Percentiles rank a stretch among this genome's conserved stretches.
phyloP scores from a whole-genome alignment of 371 early-diverging fungal species.

The Mortierella polycephala region DNA sequence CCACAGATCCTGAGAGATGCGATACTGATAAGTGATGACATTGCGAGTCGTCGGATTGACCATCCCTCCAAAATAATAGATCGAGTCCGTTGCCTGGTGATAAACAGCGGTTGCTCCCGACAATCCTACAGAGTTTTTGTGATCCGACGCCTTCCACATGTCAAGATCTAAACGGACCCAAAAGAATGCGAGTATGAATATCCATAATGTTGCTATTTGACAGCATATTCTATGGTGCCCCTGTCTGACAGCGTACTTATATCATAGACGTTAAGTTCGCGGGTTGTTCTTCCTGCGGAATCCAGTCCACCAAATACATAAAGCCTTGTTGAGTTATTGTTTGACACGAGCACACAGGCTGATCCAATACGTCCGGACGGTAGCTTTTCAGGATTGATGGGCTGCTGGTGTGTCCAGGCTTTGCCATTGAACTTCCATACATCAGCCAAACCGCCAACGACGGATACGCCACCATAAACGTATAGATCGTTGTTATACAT shows the following conservation, averaged over 20 bases:
- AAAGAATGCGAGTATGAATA: no score
- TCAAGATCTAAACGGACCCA: conserved; percentile 4
- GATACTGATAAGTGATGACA: conserved; percentile 44
- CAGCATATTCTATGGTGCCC: not conserved
- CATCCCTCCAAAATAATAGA: conserved; percentile 54
- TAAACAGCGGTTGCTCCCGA: conserved; percentile 46
- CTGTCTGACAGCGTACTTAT: conserved; percentile 16
- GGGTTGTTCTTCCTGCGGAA: conserved; percentile 8
- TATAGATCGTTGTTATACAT: conserved; percentile 35
- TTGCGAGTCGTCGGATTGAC: conserved; percentile 49
- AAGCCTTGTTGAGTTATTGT: conserved; percentile 30
- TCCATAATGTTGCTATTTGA: not conserved
- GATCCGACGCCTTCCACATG: conserved; percentile 33
- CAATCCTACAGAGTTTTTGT: conserved; percentile 46
- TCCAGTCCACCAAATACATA: conserved; percentile 44
- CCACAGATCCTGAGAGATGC: conserved; percentile 45
- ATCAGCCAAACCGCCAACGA: conserved; percentile 24
- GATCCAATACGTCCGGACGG: conserved; percentile 29
- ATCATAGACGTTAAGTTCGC: conserved; percentile 41
- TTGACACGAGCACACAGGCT: conserved; percentile 31
- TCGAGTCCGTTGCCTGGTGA: conserved; percentile 49
- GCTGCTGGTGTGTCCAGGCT: conserved; percentile 15
- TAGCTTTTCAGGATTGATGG: conserved; percentile 28
- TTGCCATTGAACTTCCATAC: conserved; percentile 44
- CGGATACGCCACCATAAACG: conserved; percentile 36